These are phyloP conservation scores for Zopfia rhizophila DNA, from an alignment of 2,329 filamentous ascomycete genomes.

Conservation along the genomic window DNA sequence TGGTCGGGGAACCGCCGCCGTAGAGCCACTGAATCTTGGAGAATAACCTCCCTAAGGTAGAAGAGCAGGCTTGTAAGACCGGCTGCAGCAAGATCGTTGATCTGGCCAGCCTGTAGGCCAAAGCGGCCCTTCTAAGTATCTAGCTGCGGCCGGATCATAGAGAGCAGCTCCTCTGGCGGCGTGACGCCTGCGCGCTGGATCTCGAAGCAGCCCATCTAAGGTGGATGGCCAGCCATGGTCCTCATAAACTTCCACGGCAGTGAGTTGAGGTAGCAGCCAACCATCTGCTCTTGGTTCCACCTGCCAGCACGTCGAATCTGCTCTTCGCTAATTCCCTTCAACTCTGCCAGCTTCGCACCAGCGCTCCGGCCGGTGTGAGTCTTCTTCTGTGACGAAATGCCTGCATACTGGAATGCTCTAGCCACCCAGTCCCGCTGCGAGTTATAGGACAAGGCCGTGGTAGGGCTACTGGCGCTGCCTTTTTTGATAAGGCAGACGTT, in stretches of 20 bases:
- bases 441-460: too few species aligned
- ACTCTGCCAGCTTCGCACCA: conserved; percentile 4
- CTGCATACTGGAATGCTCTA: background rate
- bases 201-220: conserved; percentile 8
- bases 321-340: conserved; percentile 5
- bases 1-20: background rate
- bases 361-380: background rate
- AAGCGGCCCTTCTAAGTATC: conserved; percentile 8
- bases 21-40: conserved; percentile 5
- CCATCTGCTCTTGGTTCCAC: conserved; percentile 9
- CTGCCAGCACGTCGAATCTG: conserved; percentile 3
- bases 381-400: conserved; percentile 11
- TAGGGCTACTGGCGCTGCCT: too few species aligned
- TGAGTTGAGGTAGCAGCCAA: conserved; percentile 8
- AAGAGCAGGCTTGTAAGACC: conserved; percentile 6
- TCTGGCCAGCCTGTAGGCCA: background rate
- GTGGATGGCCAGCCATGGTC: conserved; percentile 4
- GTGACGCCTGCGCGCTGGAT: background rate
- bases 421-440: conserved; percentile 1
- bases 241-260: conserved; percentile 10
- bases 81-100: conserved; percentile 4
- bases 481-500: conserved; percentile 4
- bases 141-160: conserved; percentile 3
- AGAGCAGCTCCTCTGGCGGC: conserved; percentile 5
- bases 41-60: conserved; percentile 11